Evolutionary conservation across 257 asterid species (phyloP).

Genomic region (Solanum stenotomum): DNA sequence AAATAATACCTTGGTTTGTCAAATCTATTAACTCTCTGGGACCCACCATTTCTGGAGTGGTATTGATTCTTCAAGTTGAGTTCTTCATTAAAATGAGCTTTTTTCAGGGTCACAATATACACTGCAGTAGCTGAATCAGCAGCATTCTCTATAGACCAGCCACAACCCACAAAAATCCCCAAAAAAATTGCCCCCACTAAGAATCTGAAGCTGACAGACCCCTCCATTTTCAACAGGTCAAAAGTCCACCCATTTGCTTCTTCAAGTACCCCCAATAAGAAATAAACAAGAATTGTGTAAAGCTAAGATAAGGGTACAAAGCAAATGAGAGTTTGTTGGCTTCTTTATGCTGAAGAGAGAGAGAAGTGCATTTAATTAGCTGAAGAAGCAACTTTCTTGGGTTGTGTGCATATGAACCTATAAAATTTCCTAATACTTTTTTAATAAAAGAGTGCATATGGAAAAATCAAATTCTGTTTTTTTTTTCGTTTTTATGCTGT

Average conservation of each 20-base stretch:
- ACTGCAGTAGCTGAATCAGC: conserved; percentile 33
- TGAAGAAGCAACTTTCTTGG: background rate
- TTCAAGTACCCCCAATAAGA: background rate
- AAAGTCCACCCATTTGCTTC: background rate
- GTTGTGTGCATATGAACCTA: background rate
- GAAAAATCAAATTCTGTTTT: background rate
- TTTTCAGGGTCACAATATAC: conserved; percentile 79
- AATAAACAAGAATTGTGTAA: background rate
- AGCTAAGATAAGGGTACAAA: background rate
- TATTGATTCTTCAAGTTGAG: conserved; percentile 36
- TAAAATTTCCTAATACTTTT: background rate
- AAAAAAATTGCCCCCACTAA: conserved; percentile 33
- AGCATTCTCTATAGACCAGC: conserved; percentile 12
- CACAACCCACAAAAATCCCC: conserved; percentile 27
- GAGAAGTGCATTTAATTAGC: background rate
- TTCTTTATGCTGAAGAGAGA: background rate
- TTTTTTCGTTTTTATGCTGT: background rate
- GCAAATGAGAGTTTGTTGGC: background rate
- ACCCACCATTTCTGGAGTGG: conserved; percentile 15
- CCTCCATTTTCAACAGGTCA: conserved; percentile 31
- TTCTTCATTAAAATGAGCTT: conserved; percentile 43
- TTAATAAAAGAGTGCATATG: too few species aligned
- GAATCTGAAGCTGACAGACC: conserved; percentile 16
- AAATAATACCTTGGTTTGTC: conserved; percentile 24
- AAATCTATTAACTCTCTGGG: conserved; percentile 38